A percentile compares a stretch with the other conserved stretches of the same genome.
These are phyloP conservation scores for Aspergillus carlsbadensis DNA, from an alignment of 495 filamentous ascomycete genomes.

Conservation along the genomic window DNA sequence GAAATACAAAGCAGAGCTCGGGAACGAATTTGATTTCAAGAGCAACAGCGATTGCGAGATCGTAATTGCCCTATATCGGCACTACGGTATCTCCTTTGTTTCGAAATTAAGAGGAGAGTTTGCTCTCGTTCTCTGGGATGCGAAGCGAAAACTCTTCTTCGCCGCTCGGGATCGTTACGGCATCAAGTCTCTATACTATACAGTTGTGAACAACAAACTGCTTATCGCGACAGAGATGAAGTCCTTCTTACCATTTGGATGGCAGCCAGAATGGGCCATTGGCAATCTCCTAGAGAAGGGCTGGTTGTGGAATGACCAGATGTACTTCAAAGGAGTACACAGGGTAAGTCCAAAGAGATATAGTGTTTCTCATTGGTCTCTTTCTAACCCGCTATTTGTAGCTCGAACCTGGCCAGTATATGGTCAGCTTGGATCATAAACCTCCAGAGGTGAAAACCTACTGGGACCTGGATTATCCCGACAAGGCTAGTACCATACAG, in stretches of 20 bases:
- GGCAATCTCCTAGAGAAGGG: conserved; percentile 32
- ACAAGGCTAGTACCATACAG: conserved; percentile 35
- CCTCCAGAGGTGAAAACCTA: conserved; percentile 34
- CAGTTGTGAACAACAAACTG: conserved; percentile 30
- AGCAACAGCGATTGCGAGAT: conserved; percentile 47
- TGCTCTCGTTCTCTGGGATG: conserved; percentile 49
- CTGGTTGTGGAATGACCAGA: conserved; percentile 39
- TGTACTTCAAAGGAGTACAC: conserved; percentile 43
- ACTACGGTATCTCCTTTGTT: conserved; percentile 45
- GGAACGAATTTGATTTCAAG: conserved; percentile 39
- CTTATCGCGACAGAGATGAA: conserved; percentile 47
- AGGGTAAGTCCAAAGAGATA: conserved; percentile 22
- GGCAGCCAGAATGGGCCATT: conserved; percentile 51
- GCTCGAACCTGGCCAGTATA: conserved; percentile 22
- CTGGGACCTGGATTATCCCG: conserved; percentile 48
- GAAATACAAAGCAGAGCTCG: conserved; percentile 32
- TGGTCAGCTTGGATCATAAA: conserved; percentile 22
- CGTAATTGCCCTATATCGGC: conserved; percentile 49
- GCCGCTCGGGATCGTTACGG: conserved; percentile 52
- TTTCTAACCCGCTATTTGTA: conserved; percentile 18
- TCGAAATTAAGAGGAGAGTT: conserved; percentile 51
- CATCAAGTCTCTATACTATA: conserved; percentile 54
- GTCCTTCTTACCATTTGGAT: conserved; percentile 43
- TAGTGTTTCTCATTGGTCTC: conserved; percentile 21
- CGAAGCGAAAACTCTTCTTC: conserved; percentile 33